Evolutionary conservation across 192 early-diverging fungal genomes (phyloP), one percentile per base, ranked within the genome.

Genomic region (Coemansia sp.): DNA sequence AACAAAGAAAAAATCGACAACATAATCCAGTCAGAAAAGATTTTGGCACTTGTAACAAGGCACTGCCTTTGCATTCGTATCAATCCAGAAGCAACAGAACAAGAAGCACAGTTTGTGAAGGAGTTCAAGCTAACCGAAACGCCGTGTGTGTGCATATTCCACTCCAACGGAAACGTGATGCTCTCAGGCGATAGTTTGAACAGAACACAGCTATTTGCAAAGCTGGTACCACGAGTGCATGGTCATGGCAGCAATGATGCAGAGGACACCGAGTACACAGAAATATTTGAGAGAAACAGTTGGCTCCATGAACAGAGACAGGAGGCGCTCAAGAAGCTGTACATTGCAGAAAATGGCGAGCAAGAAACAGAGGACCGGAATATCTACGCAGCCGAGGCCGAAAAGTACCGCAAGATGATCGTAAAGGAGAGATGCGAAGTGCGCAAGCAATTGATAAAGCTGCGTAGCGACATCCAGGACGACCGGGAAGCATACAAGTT

Each of bases 211-310:
- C 15, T 59, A 19, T 45, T 59, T 20, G 42, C n/a, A 14, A 54
- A 54, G 52, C 29, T 54, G 17, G 17, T 54, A 17, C 29, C 52
- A n/a, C 30, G 52, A 11, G 30, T 54, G n/a, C 27, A 54, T 33
- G 57, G 40, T 20, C 57, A 59, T n/a, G 41, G 40, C 22, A 22
- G 28, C 58, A 48, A 60, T 33, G 58, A 60, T 48, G 19, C 27
- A 1, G 52, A 54, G 29, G 52, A 54, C 30, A 54, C 10, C 1
- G 52, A 28, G 29, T 54, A 54, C 20, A 30, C 52, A 30, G 52
- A 54, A n/a, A 30, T 54, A 30, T 54, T 54, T 31, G 52, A 54
- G 52, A 54, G 10, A 7, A 54, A 54, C 29, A 29, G 52, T 15
- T 30, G 33, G 23, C 29, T 54, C 11, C 52, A 54, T 11, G 28